Conservation (phyloP, 1,139 yeast species). For the Pichia sp. region DNA sequence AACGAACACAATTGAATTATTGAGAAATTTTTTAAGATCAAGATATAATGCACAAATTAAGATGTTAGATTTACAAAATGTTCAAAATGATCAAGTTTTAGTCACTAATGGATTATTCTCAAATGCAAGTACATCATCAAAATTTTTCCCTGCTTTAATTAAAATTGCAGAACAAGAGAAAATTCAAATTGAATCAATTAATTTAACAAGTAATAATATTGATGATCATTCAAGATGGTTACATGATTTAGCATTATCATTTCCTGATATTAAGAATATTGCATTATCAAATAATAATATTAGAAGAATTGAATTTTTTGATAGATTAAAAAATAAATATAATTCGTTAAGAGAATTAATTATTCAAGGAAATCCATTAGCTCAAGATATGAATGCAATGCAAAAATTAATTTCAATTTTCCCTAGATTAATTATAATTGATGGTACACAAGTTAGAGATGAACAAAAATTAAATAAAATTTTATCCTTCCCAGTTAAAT, state of each 20-base stretch:
- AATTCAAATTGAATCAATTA: slow-evolving; percentile 62
- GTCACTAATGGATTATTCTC: slow-evolving; percentile 61
- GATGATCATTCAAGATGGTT: slow-evolving; percentile 54
- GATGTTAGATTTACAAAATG: slow-evolving; percentile 64
- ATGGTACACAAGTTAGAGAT: slow-evolving; percentile 73
- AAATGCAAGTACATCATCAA: slow-evolving; percentile 50
- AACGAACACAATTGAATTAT: slow-evolving; percentile 49
- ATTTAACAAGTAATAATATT: slow-evolving; percentile 65
- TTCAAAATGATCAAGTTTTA: slow-evolving; percentile 61
- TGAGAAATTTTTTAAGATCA: slow-evolving; percentile 54
- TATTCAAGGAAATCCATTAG: slow-evolving; percentile 70
- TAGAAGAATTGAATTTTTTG: slow-evolving; percentile 51
- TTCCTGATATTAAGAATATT: slow-evolving; percentile 70
- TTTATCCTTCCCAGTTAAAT: slow-evolving; percentile 46
- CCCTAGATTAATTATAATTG: slow-evolving; percentile 73
- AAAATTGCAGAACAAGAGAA: slow-evolving; percentile 61
- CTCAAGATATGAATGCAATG: slow-evolving; percentile 30
- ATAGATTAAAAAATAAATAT: slow-evolving; percentile 74
- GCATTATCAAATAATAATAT: slow-evolving; percentile 75
- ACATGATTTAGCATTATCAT: slow-evolving; percentile 63
- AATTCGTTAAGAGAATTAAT: slow-evolving; percentile 68
- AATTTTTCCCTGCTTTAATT: slow-evolving; percentile 89
- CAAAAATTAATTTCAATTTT: slow-evolving; percentile 62
- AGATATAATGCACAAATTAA: slow-evolving; percentile 62
- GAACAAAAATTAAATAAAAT: slow-evolving; percentile 52